Conservation (phyloP, 225 moss, liverwort and hornwort genomes). For the Marchantia paleacea region DNA sequence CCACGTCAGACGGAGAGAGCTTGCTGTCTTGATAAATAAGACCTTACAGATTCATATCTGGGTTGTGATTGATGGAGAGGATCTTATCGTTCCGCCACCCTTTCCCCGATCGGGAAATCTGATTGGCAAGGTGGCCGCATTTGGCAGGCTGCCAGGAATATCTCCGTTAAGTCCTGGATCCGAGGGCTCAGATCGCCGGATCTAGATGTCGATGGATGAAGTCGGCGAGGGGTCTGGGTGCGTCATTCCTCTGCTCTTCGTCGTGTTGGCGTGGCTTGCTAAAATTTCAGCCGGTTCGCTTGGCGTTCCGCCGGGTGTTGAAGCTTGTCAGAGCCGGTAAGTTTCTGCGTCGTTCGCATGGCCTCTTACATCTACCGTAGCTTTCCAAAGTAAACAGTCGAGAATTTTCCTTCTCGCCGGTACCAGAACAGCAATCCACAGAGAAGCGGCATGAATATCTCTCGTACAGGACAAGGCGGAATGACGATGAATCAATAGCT, state of each 20-base stretch:
- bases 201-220: neutral
- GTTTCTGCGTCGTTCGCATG: too few relatives aligned
- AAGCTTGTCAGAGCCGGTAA: too few relatives aligned
- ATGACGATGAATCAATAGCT: neutral
- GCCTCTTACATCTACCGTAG: too few relatives aligned
- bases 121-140: neutral
- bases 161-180: neutral
- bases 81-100: conserved; percentile 1
- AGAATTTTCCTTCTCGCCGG: too few relatives aligned
- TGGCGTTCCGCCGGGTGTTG: too few relatives aligned
- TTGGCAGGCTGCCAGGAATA: conserved; percentile 5
- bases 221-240: neutral
- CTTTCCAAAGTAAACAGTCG: too few relatives aligned
- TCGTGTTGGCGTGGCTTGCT: too few relatives aligned
- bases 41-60: neutral
- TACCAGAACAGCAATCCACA: too few relatives aligned
- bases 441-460: too few relatives aligned
- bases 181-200: neutral
- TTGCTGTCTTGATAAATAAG: neutral
- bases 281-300: too few relatives aligned
- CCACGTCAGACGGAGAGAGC: neutral
- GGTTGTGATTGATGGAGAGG: neutral
- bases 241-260: neutral
- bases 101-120: neutral
- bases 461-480: too few relatives aligned